phyloP scores from a whole-genome alignment of 768 basidiomycete species.

The Leucocoprinus birnbaumii region DNA sequence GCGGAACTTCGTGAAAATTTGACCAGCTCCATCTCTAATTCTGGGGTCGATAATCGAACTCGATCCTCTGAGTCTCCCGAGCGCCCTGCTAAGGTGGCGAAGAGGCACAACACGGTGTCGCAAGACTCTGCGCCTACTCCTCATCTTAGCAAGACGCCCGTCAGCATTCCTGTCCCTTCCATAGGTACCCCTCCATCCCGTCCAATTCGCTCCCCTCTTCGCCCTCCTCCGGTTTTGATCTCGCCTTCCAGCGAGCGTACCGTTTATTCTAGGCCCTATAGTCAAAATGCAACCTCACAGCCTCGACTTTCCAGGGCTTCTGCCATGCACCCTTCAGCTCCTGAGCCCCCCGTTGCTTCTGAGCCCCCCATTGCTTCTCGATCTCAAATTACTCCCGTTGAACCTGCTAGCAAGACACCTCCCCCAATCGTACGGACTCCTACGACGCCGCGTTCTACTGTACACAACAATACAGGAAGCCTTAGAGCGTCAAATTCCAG shows the following conservation, averaged over 20 bases:
- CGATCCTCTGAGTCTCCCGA: not conserved
- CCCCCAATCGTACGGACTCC: not conserved
- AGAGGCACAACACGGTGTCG: not conserved
- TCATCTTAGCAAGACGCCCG: not conserved
- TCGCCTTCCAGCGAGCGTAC: not conserved
- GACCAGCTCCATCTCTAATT: too few species aligned
- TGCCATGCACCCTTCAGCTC: not conserved
- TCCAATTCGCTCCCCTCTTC: slow-evolving; percentile 1
- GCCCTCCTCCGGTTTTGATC: not conserved
- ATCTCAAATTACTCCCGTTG: not conserved
- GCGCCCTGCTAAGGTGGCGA: slow-evolving; percentile 5
- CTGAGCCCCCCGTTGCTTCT: too few species aligned
- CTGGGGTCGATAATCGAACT: not conserved
- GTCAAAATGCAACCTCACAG: not conserved
- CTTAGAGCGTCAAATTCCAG: not conserved
- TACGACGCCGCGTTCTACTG: not conserved
- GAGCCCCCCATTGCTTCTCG: not conserved
- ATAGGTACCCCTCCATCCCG: not conserved
- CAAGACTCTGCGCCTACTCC: not conserved
- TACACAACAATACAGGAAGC: too few species aligned
- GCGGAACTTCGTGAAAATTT: not conserved
- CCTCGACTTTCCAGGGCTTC: not conserved
- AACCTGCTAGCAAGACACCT: too few species aligned
- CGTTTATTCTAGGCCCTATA: not conserved
- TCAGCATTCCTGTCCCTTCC: not conserved